Conservation (phyloP, 495 filamentous ascomycete genomes). For the Penicillium antarcticum region DNA sequence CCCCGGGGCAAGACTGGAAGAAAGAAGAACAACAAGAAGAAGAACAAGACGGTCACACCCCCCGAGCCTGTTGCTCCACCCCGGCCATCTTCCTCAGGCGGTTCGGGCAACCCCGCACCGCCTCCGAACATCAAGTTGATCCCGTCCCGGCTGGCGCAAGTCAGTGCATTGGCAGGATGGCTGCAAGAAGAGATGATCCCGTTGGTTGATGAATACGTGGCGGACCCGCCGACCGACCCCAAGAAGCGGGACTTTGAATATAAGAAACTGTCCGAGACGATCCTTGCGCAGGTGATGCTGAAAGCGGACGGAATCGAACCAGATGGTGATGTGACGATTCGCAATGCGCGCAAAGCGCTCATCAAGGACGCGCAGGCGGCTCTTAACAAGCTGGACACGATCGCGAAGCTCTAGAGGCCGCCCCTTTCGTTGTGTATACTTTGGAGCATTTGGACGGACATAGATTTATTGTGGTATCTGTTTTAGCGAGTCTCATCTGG, state of each 20-base stretch:
- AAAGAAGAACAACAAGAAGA: conserved; percentile 42
- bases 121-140: conserved; percentile 36
- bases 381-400: conserved; percentile 60
- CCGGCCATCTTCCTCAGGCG: conserved; percentile 16
- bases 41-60: conserved; percentile 24
- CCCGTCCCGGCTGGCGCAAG: conserved; percentile 58
- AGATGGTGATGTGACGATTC: conserved; percentile 59
- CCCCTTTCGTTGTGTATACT: background rate
- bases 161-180: conserved; percentile 64
- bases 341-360: conserved; percentile 67
- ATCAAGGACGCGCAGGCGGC: conserved; percentile 70
- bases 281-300: conserved; percentile 77
- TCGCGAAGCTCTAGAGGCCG: conserved; percentile 14
- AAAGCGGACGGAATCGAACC: conserved; percentile 84
- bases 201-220: conserved; percentile 60
- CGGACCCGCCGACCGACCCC: conserved; percentile 62
- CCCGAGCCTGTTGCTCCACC: conserved; percentile 12
- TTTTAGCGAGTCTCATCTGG: conserved; percentile 2
- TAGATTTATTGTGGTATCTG: background rate
- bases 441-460: background rate
- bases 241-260: conserved; percentile 75
- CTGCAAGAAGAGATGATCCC: conserved; percentile 68
- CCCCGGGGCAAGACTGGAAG: conserved; percentile 33
- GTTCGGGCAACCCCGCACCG: conserved; percentile 23
- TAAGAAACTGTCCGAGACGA: conserved; percentile 75